Conservation (phyloP, 1,284 basidiomycete genomes). For the Trametes polyzona region DNA sequence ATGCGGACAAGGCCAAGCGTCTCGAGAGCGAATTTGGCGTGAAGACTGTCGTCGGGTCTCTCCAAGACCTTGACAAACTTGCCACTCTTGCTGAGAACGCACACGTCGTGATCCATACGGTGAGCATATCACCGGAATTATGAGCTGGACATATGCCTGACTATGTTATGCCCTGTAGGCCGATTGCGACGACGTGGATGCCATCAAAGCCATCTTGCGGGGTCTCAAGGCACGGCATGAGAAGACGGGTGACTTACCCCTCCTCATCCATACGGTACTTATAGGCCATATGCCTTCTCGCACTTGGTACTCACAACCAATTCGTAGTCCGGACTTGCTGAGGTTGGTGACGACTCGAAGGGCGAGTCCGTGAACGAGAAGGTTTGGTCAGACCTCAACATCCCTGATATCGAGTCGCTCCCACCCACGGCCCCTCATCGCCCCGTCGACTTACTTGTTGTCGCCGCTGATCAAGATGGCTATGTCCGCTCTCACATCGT, state of each 20-base stretch:
- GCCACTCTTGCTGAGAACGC: constrained; percentile 19
- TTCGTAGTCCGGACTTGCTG: neutral
- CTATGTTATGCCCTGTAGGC: neutral
- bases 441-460: constrained; percentile 34
- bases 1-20: constrained; percentile 27
- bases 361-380: constrained; percentile 34
- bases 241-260: constrained; percentile 42
- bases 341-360: neutral
- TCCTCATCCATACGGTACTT: constrained; percentile 55
- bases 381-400: constrained; percentile 41
- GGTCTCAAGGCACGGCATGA: constrained; percentile 48
- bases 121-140: constrained; percentile 29
- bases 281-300: no score
- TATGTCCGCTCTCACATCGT: constrained; percentile 43
- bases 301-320: neutral
- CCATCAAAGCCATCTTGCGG: constrained; percentile 45
- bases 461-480: constrained; percentile 41
- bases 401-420: constrained; percentile 38
- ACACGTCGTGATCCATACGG: constrained; percentile 51
- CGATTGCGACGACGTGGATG: constrained; percentile 38
- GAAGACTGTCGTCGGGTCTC: constrained; percentile 28
- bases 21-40: constrained; percentile 24
- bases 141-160: neutral
- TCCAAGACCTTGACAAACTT: constrained; percentile 23
- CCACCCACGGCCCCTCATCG: constrained; percentile 37